phyloP scores from a whole-genome alignment of 108 stramenopile species.

The Fragilaria crotonensis region DNA sequence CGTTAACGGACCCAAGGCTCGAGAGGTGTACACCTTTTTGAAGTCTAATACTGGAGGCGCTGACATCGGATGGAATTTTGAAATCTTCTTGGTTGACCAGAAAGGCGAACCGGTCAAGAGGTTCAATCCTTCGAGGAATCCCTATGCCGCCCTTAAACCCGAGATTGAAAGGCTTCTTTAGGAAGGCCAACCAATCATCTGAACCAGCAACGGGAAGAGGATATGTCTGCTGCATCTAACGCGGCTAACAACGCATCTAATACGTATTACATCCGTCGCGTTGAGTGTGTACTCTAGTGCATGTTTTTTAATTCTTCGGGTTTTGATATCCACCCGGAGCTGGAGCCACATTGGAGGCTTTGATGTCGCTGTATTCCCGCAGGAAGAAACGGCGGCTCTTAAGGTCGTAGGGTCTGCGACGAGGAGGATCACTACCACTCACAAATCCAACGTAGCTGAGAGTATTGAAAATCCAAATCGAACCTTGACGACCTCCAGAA shows the following conservation, averaged over 20 bases:
- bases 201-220: too few relatives aligned
- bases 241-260: background rate
- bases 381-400: conserved; percentile 83
- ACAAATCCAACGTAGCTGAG: conserved; percentile 79
- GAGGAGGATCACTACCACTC: conserved; percentile 83
- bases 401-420: conserved; percentile 65
- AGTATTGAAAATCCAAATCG: conserved; percentile 87
- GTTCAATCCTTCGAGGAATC: conserved; percentile 37
- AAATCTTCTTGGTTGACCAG: conserved; percentile 58
- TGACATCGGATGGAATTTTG: conserved; percentile 60
- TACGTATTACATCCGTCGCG: background rate
- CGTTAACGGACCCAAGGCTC: conserved; percentile 65
- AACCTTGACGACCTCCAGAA: conserved; percentile 80
- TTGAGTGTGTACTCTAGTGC: background rate
- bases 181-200: too few relatives aligned
- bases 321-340: conserved; percentile 21
- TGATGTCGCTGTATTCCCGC: conserved; percentile 73
- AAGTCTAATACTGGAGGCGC: conserved; percentile 52
- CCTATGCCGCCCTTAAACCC: conserved; percentile 33
- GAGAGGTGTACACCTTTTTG: conserved; percentile 62
- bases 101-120: conserved; percentile 57
- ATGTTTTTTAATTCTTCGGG: conserved; percentile 1
- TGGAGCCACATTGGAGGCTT: conserved; percentile 26
- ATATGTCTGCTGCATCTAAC: too few relatives aligned
- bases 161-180: conserved; percentile 57